Evolutionary conservation across 2,329 filamentous ascomycete genomes (phyloP).

Genomic region (Penicillium aurantiogriseum): DNA sequence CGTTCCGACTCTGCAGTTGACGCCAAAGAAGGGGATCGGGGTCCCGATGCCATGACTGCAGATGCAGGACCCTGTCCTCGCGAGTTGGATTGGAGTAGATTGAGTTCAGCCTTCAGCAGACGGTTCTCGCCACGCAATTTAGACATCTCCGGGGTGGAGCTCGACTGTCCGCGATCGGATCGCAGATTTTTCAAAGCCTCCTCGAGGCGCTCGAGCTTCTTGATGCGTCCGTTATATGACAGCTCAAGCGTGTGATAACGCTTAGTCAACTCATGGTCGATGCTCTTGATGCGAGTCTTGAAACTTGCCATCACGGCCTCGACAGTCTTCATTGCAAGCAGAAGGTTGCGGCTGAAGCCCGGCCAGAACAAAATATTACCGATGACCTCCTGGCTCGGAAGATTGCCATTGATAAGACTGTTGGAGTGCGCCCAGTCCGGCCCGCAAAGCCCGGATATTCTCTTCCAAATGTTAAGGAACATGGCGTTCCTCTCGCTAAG

Average conservation of each 20-base stretch:
- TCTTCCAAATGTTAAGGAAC: conserved; percentile 84
- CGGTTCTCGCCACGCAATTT: conserved; percentile 62
- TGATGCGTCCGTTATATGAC: conserved; percentile 73
- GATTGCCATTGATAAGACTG: conserved; percentile 80
- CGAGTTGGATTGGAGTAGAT: conserved; percentile 67
- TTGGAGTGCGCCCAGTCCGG: conserved; percentile 90
- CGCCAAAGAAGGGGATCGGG: conserved; percentile 24
- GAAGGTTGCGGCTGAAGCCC: conserved; percentile 84
- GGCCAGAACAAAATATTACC: conserved; percentile 72
- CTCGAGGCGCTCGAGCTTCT: conserved; percentile 86
- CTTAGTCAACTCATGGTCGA: conserved; percentile 88
- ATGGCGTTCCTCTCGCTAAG: conserved; percentile 85
- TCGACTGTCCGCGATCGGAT: conserved; percentile 31
- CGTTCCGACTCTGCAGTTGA: conserved; percentile 32
- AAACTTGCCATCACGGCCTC: conserved; percentile 77
- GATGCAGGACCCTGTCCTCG: conserved; percentile 52
- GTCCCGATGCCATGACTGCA: conserved; percentile 29
- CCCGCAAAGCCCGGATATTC: conserved; percentile 80
- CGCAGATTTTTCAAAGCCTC: conserved; percentile 66
- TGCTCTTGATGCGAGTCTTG: conserved; percentile 72
- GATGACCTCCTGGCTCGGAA: conserved; percentile 83
- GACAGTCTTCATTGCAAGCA: conserved; percentile 82
- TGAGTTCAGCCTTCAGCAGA: conserved; percentile 59
- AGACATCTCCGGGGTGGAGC: conserved; percentile 53
- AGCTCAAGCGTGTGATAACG: conserved; percentile 86